Evolutionary conservation across 139 green algal genomes (phyloP).

Genomic region (Chlorella sp.): DNA sequence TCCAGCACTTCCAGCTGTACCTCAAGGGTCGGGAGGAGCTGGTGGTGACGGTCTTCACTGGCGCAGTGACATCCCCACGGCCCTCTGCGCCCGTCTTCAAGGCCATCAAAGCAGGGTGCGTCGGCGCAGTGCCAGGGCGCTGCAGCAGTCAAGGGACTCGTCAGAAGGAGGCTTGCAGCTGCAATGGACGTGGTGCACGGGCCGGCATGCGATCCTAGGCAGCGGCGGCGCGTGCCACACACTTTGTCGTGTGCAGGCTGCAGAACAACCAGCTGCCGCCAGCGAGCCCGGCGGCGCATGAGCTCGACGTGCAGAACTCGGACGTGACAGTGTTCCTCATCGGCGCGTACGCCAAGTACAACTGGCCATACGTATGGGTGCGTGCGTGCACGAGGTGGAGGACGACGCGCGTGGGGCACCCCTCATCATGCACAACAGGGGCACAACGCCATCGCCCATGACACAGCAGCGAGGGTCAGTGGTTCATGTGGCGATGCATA

Average conservation of each 20-base stretch:
- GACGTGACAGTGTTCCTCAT: constrained; percentile 58
- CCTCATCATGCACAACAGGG: too few species aligned
- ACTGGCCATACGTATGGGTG: constrained; percentile 61
- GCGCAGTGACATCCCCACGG: constrained; percentile 11
- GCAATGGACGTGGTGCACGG: too few species aligned
- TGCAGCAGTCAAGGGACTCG: not conserved
- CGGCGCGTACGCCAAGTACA: constrained; percentile 58
- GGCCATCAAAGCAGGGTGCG: constrained; percentile 18
- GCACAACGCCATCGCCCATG: too few species aligned
- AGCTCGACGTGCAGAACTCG: constrained; percentile 49
- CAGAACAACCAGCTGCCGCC: constrained; percentile 25
- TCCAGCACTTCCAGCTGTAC: constrained; percentile 51
- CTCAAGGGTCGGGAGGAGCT: constrained; percentile 58
- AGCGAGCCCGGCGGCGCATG: constrained; percentile 43
- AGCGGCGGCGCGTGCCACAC: too few species aligned
- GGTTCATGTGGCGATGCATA: too few species aligned
- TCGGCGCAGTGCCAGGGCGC: too few species aligned
- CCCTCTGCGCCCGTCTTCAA: constrained; percentile 10
- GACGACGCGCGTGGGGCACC: too few species aligned
- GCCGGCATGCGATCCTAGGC: too few species aligned
- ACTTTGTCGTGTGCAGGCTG: too few species aligned
- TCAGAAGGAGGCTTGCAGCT: not conserved
- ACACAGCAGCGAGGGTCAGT: too few species aligned
- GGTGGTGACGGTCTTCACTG: constrained; percentile 42
- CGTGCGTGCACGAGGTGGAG: not conserved